Conservation (phyloP, 495 filamentous ascomycete genomes). For the Trichoderma gamsii region DNA sequence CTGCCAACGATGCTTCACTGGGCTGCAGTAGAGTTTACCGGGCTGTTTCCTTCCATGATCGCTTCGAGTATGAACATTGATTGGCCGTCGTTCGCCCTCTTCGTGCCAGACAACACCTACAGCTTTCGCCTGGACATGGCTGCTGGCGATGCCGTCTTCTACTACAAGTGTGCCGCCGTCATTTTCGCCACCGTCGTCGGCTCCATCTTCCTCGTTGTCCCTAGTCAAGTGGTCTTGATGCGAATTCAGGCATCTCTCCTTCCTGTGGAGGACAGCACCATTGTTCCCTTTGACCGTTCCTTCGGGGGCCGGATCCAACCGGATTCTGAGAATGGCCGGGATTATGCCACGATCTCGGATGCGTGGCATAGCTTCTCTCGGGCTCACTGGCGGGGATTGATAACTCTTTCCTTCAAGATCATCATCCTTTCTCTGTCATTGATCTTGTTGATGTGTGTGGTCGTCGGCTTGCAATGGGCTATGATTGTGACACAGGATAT, state of each 20-base stretch:
- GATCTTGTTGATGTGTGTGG: background rate
- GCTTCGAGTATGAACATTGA: slow-evolving; percentile 12
- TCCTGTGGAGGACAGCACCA: slow-evolving; percentile 40
- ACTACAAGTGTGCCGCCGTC: background rate
- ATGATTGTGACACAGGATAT: background rate
- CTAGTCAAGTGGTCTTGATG: slow-evolving; percentile 35
- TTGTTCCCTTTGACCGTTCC: slow-evolving; percentile 47
- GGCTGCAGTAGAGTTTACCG: slow-evolving; percentile 25
- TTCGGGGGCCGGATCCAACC: slow-evolving; percentile 45
- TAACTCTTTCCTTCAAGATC: slow-evolving; percentile 64
- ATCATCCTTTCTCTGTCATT: slow-evolving; percentile 16
- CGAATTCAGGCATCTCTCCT: slow-evolving; percentile 48
- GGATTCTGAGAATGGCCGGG: slow-evolving; percentile 60
- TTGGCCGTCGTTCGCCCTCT: background rate
- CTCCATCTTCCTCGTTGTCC: slow-evolving; percentile 32
- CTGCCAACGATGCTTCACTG: slow-evolving; percentile 32
- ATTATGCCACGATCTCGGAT: slow-evolving; percentile 60
- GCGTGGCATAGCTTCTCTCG: slow-evolving; percentile 66
- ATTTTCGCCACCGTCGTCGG: slow-evolving; percentile 25
- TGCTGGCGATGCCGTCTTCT: background rate
- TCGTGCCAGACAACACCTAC: background rate
- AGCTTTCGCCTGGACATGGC: slow-evolving; percentile 15
- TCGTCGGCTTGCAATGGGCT: background rate
- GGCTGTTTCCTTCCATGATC: slow-evolving; percentile 24
- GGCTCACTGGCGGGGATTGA: slow-evolving; percentile 55